phyloP scores from a whole-genome alignment of 768 basidiomycete species.

The Amanita brunnescens region DNA sequence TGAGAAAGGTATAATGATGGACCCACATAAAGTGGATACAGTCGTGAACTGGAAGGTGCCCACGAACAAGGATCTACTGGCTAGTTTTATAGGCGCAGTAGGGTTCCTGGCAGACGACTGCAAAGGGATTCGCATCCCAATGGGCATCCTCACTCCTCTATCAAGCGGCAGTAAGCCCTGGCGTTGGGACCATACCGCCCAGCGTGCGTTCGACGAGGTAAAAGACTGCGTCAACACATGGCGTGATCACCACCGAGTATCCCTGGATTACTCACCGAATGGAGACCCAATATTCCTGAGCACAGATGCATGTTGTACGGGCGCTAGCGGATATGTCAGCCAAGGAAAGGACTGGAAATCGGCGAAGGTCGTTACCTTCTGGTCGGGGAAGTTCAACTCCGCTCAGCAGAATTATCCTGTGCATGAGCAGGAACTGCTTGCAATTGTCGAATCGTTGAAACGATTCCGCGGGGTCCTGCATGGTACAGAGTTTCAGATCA shows the following conservation, averaged over 20 bases:
- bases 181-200: conserved; percentile 15
- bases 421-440: conserved; percentile 30
- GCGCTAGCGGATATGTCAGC: conserved; percentile 13
- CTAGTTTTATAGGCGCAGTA: conserved; percentile 26
- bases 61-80: conserved; percentile 18
- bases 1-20: conserved; percentile 26
- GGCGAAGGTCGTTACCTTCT: conserved; percentile 24
- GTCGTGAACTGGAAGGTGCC: conserved; percentile 22
- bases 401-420: conserved; percentile 30
- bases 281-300: neutral
- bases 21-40: conserved; percentile 30
- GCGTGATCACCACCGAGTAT: neutral
- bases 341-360: conserved; percentile 21
- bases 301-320: neutral
- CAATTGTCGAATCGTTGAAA: conserved; percentile 26
- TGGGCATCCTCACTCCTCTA: conserved; percentile 17
- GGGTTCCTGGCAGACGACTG: conserved; percentile 24
- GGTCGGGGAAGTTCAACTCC: conserved; percentile 24
- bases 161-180: conserved; percentile 14
- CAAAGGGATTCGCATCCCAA: conserved; percentile 18
- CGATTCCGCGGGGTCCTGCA: conserved; percentile 21
- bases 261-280: neutral
- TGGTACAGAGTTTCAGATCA: conserved; percentile 18
- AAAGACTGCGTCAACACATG: conserved; percentile 11
- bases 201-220: conserved; percentile 26